Evolutionary conservation across 1,139 yeast species (phyloP).

Genomic region (Saccharomycopsis hybrid): DNA sequence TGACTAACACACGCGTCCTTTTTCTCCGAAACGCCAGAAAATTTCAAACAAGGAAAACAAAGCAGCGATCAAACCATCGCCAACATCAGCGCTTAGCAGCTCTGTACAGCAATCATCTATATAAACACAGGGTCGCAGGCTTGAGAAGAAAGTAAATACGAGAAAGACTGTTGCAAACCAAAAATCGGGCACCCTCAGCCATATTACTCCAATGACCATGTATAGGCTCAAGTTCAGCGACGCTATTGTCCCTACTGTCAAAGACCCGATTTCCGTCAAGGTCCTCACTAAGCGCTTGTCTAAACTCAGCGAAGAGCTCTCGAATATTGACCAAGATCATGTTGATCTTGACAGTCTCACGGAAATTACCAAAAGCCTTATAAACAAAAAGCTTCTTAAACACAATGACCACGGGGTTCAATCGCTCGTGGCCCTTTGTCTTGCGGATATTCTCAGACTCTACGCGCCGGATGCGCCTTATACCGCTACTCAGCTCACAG

Average conservation of each 20-base stretch:
- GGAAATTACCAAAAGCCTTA: conserved; percentile 8
- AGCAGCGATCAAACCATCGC: too few relatives aligned
- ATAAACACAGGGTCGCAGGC: too few relatives aligned
- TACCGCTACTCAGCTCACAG: conserved; percentile 54
- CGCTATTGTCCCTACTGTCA: conserved; percentile 11
- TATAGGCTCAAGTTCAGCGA: conserved; percentile 4
- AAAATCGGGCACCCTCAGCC: neutral
- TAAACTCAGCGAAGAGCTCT: conserved; percentile 5
- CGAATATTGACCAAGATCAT: conserved; percentile 13
- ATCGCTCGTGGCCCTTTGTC: conserved; percentile 64
- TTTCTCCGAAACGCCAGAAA: too few relatives aligned
- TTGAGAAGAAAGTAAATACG: too few relatives aligned
- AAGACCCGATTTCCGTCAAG: conserved; percentile 17
- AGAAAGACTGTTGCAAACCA: too few relatives aligned
- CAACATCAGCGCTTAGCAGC: too few relatives aligned
- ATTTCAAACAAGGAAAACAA: too few relatives aligned
- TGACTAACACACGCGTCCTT: too few relatives aligned
- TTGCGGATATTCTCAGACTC: conserved; percentile 69
- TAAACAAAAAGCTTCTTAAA: conserved; percentile 12
- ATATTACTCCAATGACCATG: too few relatives aligned
- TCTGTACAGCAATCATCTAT: too few relatives aligned
- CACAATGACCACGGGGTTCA: conserved; percentile 56
- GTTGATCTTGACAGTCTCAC: neutral
- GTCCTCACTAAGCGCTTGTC: conserved; percentile 7
- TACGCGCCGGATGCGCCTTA: conserved; percentile 93